Percentiles rank a stretch among this genome's conserved stretches.
Evolutionary conservation across 257 asterid genomes (phyloP).

Genomic region (Fraxinus americana): DNA sequence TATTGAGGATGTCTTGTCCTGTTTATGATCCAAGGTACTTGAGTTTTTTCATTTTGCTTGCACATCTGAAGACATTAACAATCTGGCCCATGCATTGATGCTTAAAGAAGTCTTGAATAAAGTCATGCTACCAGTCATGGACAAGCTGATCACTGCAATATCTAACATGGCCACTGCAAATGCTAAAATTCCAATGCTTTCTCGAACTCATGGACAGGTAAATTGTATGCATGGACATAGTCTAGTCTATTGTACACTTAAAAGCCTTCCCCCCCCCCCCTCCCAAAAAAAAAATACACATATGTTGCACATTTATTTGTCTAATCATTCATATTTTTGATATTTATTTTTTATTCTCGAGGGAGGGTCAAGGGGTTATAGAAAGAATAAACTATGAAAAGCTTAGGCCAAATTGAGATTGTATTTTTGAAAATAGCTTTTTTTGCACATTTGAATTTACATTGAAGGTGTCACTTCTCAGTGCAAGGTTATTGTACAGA

Average conservation of each 20-base stretch:
- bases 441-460: not conserved
- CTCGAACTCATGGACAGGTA: conserved; percentile 67
- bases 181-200: conserved; percentile 50
- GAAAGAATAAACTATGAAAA: not conserved
- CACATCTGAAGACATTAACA: conserved; percentile 61
- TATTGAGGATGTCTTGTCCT: not conserved
- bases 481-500: not conserved
- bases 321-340: not conserved
- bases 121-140: conserved; percentile 45
- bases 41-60: conserved; percentile 62
- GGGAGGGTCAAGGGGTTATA: not conserved
- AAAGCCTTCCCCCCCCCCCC: not conserved
- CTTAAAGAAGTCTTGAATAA: conserved; percentile 41
- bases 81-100: conserved; percentile 57
- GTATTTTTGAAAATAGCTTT: not conserved
- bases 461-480: not conserved
- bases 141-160: conserved; percentile 39
- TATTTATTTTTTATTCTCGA: not conserved
- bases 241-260: not conserved
- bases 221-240: not conserved
- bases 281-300: not conserved
- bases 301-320: not conserved
- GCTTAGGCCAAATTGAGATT: not conserved
- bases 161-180: conserved; percentile 38
- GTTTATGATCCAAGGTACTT: conserved; percentile 35